A percentile compares a stretch with the other conserved stretches of the same genome.
These are phyloP conservation scores for Poterioochromonas sp. DNA, from an alignment of 352 stramenopile species.

Conservation along the genomic window DNA sequence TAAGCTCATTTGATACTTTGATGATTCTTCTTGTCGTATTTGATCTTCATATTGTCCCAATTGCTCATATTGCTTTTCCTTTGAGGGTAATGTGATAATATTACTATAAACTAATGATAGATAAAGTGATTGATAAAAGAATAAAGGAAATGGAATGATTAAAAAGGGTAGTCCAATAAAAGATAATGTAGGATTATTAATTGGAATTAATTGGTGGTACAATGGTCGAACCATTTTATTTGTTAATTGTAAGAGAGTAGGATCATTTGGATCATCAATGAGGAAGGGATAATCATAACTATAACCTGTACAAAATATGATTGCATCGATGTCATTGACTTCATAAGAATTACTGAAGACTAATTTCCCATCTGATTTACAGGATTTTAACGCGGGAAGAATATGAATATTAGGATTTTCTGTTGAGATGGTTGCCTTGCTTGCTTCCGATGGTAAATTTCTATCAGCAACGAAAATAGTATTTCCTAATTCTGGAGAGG, in stretches of 20 bases:
- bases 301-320: slow-evolving; percentile 52
- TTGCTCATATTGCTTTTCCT: no score
- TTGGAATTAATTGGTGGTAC: slow-evolving; percentile 38
- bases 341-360: not conserved
- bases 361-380: not conserved
- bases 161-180: slow-evolving; percentile 41
- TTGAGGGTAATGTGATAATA: not conserved
- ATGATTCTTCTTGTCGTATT: no score
- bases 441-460: not conserved
- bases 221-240: slow-evolving; percentile 33
- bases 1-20: no score
- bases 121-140: slow-evolving; percentile 39
- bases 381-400: not conserved
- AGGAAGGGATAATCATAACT: slow-evolving; percentile 51
- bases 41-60: no score
- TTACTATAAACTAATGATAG: slow-evolving; percentile 14
- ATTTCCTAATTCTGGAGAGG: slow-evolving; percentile 17
- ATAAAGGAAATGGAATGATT: slow-evolving; percentile 45
- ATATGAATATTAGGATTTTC: not conserved
- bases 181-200: slow-evolving; percentile 34
- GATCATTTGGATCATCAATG: not conserved
- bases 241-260: not conserved
- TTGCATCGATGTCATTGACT: slow-evolving; percentile 41
- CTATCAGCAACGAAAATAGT: slow-evolving; percentile 37
- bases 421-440: not conserved